phyloP scores from a whole-genome alignment of 768 basidiomycete species.

The Pleurotus sapidus region DNA sequence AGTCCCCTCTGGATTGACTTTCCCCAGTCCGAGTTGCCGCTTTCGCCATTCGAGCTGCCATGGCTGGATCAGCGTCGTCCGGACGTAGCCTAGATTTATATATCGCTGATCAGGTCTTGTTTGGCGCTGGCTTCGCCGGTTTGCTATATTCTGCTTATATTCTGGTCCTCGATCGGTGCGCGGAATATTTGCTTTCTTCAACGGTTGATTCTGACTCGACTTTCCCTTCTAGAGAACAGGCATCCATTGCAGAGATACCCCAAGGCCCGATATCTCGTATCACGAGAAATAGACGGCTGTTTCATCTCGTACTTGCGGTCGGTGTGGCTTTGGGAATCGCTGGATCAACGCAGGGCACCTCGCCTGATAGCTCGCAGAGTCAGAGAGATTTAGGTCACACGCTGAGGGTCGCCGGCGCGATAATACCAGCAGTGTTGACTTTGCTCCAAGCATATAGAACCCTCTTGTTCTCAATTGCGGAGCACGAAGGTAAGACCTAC shows the following conservation, averaged over 20 bases:
- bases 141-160: conserved; percentile 39
- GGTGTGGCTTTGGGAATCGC: conserved; percentile 34
- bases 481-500: conserved; percentile 17
- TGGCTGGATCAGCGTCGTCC: conserved; percentile 26
- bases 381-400: conserved; percentile 15
- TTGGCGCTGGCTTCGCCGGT: conserved; percentile 41
- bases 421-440: conserved; percentile 36
- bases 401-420: conserved; percentile 29
- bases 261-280: conserved; percentile 22
- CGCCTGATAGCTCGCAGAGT: conserved; percentile 12
- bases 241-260: background rate
- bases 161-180: conserved; percentile 39
- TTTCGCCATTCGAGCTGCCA: conserved; percentile 35
- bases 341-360: conserved; percentile 17
- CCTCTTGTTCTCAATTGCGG: conserved; percentile 15
- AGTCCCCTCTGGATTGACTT: background rate
- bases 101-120: conserved; percentile 36
- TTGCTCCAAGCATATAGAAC: conserved; percentile 29
- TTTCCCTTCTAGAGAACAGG: background rate
- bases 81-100: conserved; percentile 29
- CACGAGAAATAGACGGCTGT: conserved; percentile 26
- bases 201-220: background rate
- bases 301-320: conserved; percentile 23
- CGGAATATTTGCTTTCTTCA: background rate
- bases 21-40: conserved; percentile 35